phyloP scores from a whole-genome alignment of 2,329 filamentous ascomycete species.

The Rhynchosporium graminicola region DNA sequence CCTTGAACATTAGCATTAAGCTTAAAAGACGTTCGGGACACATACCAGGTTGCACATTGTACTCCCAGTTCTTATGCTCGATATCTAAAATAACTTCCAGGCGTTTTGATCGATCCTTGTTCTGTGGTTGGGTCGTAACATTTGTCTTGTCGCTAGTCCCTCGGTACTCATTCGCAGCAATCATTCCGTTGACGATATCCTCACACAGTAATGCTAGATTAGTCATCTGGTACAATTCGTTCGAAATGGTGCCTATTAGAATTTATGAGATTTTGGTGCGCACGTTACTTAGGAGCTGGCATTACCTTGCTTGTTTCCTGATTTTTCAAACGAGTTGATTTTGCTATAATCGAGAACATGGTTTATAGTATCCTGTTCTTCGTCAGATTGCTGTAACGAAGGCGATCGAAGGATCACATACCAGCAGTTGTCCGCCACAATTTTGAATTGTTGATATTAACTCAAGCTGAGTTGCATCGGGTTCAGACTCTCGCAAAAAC shows the following conservation, averaged over 20 bases:
- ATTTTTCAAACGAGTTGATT: conserved; percentile 46
- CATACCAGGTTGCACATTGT: conserved; percentile 33
- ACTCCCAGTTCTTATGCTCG: conserved; percentile 36
- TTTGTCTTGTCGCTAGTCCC: conserved; percentile 17
- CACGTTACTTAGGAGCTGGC: no score
- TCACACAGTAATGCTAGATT: conserved; percentile 39
- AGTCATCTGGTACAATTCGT: conserved; percentile 33
- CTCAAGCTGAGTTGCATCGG: conserved; percentile 49
- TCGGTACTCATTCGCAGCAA: conserved; percentile 34
- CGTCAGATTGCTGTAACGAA: neutral
- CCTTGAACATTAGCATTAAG: conserved; percentile 14
- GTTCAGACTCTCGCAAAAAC: conserved; percentile 50
- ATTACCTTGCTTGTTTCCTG: conserved; percentile 29
- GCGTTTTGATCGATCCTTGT: neutral
- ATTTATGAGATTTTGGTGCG: neutral
- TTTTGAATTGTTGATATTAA: conserved; percentile 51
- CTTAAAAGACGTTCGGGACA: neutral
- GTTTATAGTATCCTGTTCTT: conserved; percentile 50
- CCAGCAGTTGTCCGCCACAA: conserved; percentile 51
- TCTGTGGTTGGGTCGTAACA: neutral
- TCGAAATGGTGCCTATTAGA: conserved; percentile 31
- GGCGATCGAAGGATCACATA: conserved; percentile 1
- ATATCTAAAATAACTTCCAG: conserved; percentile 37
- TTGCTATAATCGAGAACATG: conserved; percentile 56
- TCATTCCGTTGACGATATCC: conserved; percentile 38